A percentile compares a stretch with the other conserved stretches of the same genome.
phyloP scores from a whole-genome alignment of 345 rosid genomes.

The Salix viminalis region DNA sequence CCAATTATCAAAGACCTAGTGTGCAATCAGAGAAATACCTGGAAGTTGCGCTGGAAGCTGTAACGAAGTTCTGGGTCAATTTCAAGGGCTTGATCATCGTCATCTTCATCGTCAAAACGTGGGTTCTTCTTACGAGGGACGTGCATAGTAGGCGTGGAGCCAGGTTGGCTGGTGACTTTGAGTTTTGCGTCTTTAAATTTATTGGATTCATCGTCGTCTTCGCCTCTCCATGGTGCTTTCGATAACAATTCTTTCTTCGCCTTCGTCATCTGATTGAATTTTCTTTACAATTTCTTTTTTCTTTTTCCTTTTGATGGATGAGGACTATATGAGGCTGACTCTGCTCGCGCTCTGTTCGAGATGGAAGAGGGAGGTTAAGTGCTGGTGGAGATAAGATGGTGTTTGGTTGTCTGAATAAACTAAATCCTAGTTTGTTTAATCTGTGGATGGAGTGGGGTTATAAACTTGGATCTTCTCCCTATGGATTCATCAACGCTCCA shows the following conservation, averaged over 20 bases:
- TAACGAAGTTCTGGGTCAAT: conserved; percentile 94
- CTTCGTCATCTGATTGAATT: conserved; percentile 30
- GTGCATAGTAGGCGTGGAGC: conserved; percentile 71
- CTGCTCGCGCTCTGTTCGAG: too few relatives aligned
- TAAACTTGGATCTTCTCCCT: too few relatives aligned
- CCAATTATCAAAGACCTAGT: too few relatives aligned
- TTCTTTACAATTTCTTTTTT: too few relatives aligned
- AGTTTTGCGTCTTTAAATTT: conserved; percentile 76
- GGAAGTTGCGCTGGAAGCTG: conserved; percentile 89
- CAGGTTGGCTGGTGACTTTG: conserved; percentile 68
- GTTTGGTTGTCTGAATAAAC: conserved; percentile 1
- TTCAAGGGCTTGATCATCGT: conserved; percentile 48
- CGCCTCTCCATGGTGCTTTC: conserved; percentile 95
- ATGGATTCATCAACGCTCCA: too few relatives aligned
- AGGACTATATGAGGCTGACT: too few relatives aligned
- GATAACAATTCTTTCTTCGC: conserved; percentile 66
- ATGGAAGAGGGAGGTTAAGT: too few relatives aligned
- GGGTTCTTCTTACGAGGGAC: conserved; percentile 49
- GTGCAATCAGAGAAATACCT: conserved; percentile 32
- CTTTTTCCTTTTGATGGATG: too few relatives aligned
- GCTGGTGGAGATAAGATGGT: neutral
- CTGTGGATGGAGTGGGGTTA: neutral
- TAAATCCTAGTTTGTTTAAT: neutral
- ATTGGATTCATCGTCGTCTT: conserved; percentile 40
- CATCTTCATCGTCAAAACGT: conserved; percentile 24